Evolutionary conservation across 805 yeast genomes (phyloP).

Genomic region (Komagataella ulmi): DNA sequence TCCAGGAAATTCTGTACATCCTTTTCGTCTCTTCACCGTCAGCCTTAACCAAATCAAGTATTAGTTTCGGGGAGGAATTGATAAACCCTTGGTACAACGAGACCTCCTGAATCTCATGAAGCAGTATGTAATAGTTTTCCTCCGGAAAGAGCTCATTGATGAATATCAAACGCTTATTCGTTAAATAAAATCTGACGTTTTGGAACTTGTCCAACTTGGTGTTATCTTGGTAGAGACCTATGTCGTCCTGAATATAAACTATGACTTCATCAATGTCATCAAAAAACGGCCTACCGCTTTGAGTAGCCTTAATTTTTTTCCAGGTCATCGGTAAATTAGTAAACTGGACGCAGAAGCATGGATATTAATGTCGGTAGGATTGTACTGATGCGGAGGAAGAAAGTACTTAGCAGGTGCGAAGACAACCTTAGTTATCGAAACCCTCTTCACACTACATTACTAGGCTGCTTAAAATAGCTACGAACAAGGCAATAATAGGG

Average conservation of each 20-base stretch:
- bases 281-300: not conserved
- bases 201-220: constrained; percentile 51
- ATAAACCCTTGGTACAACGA: constrained; percentile 40
- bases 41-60: constrained; percentile 7
- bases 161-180: constrained; percentile 61
- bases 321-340: not conserved
- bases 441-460: not conserved
- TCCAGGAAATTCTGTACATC: not conserved
- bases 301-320: not conserved
- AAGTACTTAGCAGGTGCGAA: not conserved
- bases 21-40: constrained; percentile 6
- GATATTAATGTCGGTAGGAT: not conserved
- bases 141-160: constrained; percentile 26
- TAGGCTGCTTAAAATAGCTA: not conserved
- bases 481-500: not conserved
- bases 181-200: constrained; percentile 66
- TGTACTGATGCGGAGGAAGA: not conserved
- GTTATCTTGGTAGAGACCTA: constrained; percentile 75
- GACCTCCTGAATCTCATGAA: constrained; percentile 9
- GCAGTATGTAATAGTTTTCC: constrained; percentile 5
- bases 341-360: not conserved
- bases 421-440: not conserved
- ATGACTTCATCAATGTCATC: constrained; percentile 26
- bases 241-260: constrained; percentile 33
- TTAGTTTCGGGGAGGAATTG: constrained; percentile 70